Evolutionary conservation across 345 rosid species (phyloP).

Genomic region (Lagerstroemia speciosa): DNA sequence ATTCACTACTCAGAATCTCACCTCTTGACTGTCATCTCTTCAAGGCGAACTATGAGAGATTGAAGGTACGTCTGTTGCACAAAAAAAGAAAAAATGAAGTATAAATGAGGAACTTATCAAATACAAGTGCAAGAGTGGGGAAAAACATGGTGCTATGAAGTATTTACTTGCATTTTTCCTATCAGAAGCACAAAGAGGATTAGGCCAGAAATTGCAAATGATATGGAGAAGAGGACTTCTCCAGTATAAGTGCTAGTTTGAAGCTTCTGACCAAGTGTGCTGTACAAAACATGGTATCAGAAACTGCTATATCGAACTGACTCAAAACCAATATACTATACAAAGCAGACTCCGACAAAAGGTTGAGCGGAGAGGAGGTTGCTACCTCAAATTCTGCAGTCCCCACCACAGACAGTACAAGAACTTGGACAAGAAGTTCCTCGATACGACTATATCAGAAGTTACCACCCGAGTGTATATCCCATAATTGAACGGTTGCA

Average conservation of each 20-base stretch:
- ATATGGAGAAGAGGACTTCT: slow-evolving; percentile 72
- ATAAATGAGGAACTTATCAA: neutral
- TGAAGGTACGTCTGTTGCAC: slow-evolving; percentile 70
- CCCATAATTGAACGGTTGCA: slow-evolving; percentile 46
- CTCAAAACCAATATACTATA: neutral
- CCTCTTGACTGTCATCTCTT: slow-evolving; percentile 92
- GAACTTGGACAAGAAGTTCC: slow-evolving; percentile 46
- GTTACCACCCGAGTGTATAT: slow-evolving; percentile 62
- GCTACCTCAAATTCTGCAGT: slow-evolving; percentile 74
- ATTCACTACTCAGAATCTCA: slow-evolving; percentile 90
- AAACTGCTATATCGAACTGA: neutral
- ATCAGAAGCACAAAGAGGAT: slow-evolving; percentile 70
- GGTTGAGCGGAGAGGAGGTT: neutral
- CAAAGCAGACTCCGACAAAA: neutral
- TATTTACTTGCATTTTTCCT: slow-evolving; percentile 65
- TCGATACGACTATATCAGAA: slow-evolving; percentile 44
- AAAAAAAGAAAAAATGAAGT: neutral
- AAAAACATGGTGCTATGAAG: neutral
- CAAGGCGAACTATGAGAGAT: slow-evolving; percentile 69
- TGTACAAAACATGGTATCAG: slow-evolving; percentile 9
- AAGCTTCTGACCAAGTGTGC: slow-evolving; percentile 86
- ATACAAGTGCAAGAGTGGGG: neutral
- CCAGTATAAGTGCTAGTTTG: slow-evolving; percentile 65
- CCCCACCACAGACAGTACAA: slow-evolving; percentile 94
- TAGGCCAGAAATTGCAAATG: slow-evolving; percentile 61